A percentile compares a stretch with the other conserved stretches of the same genome.
These are phyloP conservation scores for Lenwebbia sp. DNA, from an alignment of 345 rosid genomes.

Conservation along the genomic window DNA sequence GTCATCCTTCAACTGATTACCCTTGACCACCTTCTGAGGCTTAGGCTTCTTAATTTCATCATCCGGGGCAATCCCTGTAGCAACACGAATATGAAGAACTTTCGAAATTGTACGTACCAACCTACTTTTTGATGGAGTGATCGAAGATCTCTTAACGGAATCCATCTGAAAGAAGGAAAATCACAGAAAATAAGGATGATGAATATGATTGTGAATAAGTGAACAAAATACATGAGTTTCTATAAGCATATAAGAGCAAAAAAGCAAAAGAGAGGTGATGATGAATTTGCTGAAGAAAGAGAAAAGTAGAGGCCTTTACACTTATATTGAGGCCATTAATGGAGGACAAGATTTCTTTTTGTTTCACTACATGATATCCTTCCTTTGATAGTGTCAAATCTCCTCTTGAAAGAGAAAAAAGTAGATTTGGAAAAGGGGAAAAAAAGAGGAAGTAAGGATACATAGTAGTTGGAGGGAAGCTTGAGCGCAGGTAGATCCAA, in stretches of 20 bases:
- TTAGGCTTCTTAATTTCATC: constrained; percentile 33
- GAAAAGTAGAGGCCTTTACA: constrained; percentile 26
- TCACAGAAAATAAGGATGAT: not conserved
- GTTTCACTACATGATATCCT: constrained; percentile 1
- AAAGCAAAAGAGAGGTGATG: not conserved
- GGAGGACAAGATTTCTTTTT: constrained; percentile 15
- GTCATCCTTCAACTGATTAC: constrained; percentile 14
- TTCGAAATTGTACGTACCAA: constrained; percentile 56
- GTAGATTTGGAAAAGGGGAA: not conserved
- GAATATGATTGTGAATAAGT: not conserved
- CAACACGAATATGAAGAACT: constrained; percentile 48
- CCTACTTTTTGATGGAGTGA: constrained; percentile 53
- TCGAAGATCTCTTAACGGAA: constrained; percentile 41
- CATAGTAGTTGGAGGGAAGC: not conserved
- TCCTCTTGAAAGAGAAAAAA: not conserved
- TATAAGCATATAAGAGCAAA: not conserved
- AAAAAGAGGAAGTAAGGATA: constrained; percentile 1
- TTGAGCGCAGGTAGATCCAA: not conserved
- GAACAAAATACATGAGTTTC: not conserved
- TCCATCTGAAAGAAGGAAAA: constrained; percentile 44
- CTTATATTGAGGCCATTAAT: constrained; percentile 27
- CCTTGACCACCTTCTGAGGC: constrained; percentile 20
- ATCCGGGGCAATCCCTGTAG: constrained; percentile 53
- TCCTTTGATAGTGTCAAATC: not conserved
- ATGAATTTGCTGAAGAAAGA: constrained; percentile 8